Evolutionary conservation across 768 basidiomycete genomes (phyloP).

Genomic region (Chlorophyllum brunneum): DNA sequence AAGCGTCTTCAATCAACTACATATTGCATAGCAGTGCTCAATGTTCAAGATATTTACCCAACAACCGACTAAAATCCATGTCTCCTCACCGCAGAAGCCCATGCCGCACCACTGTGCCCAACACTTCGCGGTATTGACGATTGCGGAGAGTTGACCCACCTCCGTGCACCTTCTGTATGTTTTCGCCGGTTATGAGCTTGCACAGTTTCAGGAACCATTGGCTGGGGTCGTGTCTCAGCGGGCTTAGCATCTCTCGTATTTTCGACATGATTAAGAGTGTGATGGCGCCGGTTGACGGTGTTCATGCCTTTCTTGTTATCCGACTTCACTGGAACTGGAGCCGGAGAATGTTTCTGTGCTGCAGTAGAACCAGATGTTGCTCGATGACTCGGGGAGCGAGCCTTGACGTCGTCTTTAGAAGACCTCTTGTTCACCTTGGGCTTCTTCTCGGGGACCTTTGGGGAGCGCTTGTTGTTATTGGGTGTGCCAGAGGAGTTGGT

Average conservation of each 20-base stretch:
- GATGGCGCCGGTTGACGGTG: neutral
- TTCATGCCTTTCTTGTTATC: neutral
- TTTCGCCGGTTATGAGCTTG: slow-evolving; percentile 1
- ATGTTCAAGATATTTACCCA: neutral
- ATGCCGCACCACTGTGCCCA: slow-evolving; percentile 11
- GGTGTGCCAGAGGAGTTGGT: neutral
- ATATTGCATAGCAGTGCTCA: neutral
- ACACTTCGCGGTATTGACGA: neutral
- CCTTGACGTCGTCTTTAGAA: no score
- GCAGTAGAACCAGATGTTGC: no score
- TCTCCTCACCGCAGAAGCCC: slow-evolving; percentile 7
- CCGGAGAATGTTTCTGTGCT: no score
- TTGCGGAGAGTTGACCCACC: neutral
- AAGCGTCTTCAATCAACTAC: neutral
- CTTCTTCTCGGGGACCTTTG: no score
- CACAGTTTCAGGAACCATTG: neutral
- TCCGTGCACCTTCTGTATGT: neutral
- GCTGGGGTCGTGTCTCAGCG: neutral
- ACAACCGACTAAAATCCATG: neutral
- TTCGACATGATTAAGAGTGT: no score
- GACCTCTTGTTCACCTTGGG: no score
- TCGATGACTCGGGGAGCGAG: no score
- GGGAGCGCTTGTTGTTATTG: neutral
- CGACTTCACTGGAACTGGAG: no score
- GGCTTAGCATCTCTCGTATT: neutral